phyloP scores from a whole-genome alignment of 352 stramenopile species.

The Globisporangium nunn region DNA sequence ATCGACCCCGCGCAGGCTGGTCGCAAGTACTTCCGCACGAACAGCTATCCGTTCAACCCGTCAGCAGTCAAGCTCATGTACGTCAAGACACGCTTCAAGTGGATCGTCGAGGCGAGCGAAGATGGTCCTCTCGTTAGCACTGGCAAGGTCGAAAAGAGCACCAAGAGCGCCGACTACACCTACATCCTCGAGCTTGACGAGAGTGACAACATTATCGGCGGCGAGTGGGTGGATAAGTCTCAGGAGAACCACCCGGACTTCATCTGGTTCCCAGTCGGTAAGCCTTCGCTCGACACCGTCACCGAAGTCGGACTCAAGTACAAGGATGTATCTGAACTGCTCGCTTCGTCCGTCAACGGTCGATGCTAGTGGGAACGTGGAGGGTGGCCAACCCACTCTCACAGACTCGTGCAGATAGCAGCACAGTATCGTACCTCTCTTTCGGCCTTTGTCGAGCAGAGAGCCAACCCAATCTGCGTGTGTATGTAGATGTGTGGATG shows the following conservation, averaged over 20 bases:
- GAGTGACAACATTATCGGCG: conserved; percentile 9
- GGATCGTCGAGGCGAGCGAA: conserved; percentile 6
- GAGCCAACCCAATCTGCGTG: not conserved
- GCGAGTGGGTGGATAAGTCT: conserved; percentile 10
- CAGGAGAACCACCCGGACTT: conserved; percentile 12
- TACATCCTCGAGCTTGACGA: conserved; percentile 10
- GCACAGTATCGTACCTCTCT: conserved; percentile 1
- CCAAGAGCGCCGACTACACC: conserved; percentile 7
- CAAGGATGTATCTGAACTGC: conserved; percentile 24
- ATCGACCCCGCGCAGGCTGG: not conserved
- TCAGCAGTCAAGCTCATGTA: conserved; percentile 8
- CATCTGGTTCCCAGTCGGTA: conserved; percentile 10
- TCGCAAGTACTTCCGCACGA: conserved; percentile 3
- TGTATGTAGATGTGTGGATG: not conserved
- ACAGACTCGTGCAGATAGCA: not conserved
- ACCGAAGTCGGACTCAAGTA: conserved; percentile 40
- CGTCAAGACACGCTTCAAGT: conserved; percentile 5
- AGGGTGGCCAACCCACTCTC: not conserved
- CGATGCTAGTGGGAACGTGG: not conserved
- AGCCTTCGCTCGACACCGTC: conserved; percentile 10
- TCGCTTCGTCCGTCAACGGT: conserved; percentile 6
- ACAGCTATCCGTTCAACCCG: conserved; percentile 16
- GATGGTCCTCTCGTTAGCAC: conserved; percentile 8
- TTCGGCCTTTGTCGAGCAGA: not conserved
- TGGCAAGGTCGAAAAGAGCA: conserved; percentile 5